Evolutionary conservation across 2,329 filamentous ascomycete species (phyloP).

Genomic region (Beauveria varroae): DNA sequence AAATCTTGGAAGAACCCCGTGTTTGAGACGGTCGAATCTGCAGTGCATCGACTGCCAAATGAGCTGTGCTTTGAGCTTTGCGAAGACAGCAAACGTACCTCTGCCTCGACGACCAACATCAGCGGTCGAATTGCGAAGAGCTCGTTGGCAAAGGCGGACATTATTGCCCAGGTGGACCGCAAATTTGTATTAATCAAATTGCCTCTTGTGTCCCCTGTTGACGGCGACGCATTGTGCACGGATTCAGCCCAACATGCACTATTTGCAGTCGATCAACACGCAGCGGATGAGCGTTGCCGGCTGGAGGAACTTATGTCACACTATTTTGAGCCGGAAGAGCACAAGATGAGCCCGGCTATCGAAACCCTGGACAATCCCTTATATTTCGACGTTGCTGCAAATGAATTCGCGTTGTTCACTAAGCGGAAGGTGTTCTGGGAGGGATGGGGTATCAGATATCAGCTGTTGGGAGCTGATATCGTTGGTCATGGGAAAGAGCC

Average conservation of each 20-base stretch:
- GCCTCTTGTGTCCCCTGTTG: slow-evolving; percentile 16
- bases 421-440: slow-evolving; percentile 50
- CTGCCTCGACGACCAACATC: slow-evolving; percentile 23
- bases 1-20: slow-evolving; percentile 68
- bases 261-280: slow-evolving; percentile 85
- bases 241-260: slow-evolving; percentile 41
- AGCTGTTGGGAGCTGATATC: slow-evolving; percentile 24
- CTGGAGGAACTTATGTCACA: slow-evolving; percentile 62
- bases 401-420: slow-evolving; percentile 54
- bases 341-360: slow-evolving; percentile 24
- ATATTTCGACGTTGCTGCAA: slow-evolving; percentile 53
- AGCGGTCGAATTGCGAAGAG: slow-evolving; percentile 52
- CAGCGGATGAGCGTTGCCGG: slow-evolving; percentile 80
- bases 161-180: slow-evolving; percentile 77
- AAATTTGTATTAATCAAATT: slow-evolving; percentile 80
- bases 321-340: slow-evolving; percentile 34
- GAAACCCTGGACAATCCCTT: slow-evolving; percentile 43
- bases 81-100: background rate
- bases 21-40: slow-evolving; percentile 46
- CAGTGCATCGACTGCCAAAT: slow-evolving; percentile 35
- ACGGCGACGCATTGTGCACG: background rate
- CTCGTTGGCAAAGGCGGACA: slow-evolving; percentile 49
- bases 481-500: background rate
- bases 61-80: background rate
- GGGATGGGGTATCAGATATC: slow-evolving; percentile 67